Conservation (phyloP, 176 grass and related monocot species). For the Oryza nivara region DNA sequence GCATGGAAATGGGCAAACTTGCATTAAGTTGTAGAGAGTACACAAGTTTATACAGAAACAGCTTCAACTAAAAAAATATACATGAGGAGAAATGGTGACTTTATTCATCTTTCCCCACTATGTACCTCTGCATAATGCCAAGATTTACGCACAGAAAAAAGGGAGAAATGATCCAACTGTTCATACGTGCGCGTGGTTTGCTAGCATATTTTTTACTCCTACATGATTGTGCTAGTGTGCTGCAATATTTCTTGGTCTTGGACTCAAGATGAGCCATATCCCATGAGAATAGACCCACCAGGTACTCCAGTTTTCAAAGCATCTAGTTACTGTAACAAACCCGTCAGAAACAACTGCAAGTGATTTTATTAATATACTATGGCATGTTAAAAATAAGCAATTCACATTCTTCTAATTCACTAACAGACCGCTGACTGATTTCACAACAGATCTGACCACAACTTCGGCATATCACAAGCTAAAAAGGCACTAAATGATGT, state of each 20-base stretch:
- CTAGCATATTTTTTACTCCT: too few relatives aligned
- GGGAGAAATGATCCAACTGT: not conserved
- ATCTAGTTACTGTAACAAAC: constrained; percentile 22
- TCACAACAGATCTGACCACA: constrained; percentile 14
- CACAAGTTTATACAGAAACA: not conserved
- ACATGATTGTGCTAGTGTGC: too few relatives aligned
- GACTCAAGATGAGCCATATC: not conserved
- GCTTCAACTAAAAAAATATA: not conserved
- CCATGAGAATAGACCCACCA: not conserved
- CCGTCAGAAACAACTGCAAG: not conserved
- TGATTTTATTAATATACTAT: not conserved
- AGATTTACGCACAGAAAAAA: not conserved
- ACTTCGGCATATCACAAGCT: not conserved
- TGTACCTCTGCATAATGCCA: not conserved
- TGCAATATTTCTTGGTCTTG: too few relatives aligned
- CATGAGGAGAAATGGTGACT: not conserved
- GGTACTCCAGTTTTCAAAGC: not conserved
- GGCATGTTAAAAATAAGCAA: not conserved
- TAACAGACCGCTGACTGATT: not conserved
- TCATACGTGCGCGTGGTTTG: not conserved
- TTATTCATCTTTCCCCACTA: not conserved
- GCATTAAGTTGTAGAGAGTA: not conserved
- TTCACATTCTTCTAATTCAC: not conserved
- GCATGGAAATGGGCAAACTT: not conserved
- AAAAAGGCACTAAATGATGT: not conserved